phyloP scores from a whole-genome alignment of 2,329 filamentous ascomycete species.

The Cadophora luteo-olivacea region DNA sequence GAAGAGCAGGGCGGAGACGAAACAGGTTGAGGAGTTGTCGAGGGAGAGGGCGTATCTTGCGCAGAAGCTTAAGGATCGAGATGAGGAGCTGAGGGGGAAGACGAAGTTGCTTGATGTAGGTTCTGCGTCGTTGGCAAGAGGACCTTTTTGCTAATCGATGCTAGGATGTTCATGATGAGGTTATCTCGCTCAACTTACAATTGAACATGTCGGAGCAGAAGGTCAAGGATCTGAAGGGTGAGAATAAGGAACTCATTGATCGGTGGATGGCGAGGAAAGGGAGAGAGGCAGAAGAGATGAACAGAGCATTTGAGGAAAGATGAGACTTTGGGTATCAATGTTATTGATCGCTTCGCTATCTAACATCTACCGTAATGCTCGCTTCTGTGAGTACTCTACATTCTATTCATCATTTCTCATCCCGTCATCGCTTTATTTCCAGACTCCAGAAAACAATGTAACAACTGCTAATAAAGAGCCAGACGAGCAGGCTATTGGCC shows the following conservation, averaged over 20 bases:
- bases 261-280: constrained; percentile 91
- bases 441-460: constrained; percentile 2
- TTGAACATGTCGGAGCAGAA: constrained; percentile 85
- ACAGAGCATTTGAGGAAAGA: constrained; percentile 54
- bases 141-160: not conserved
- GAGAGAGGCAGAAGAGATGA: constrained; percentile 87
- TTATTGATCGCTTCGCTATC: constrained; percentile 15
- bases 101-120: constrained; percentile 77
- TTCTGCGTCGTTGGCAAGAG: constrained; percentile 34
- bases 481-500: not conserved
- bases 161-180: constrained; percentile 88
- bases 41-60: constrained; percentile 63
- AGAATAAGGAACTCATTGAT: constrained; percentile 89
- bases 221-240: constrained; percentile 72
- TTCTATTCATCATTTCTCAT: constrained; percentile 10
- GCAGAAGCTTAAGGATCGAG: constrained; percentile 76
- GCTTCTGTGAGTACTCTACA: constrained; percentile 15
- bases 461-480: not conserved
- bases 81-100: constrained; percentile 86
- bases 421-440: constrained; percentile 3
- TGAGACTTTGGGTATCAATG: constrained; percentile 19
- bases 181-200: constrained; percentile 86
- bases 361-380: constrained; percentile 18
- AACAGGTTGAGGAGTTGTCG: constrained; percentile 53
- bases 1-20: constrained; percentile 64